Conservation (phyloP, 805 yeast species). For the Kluyveromyces starmeri region DNA sequence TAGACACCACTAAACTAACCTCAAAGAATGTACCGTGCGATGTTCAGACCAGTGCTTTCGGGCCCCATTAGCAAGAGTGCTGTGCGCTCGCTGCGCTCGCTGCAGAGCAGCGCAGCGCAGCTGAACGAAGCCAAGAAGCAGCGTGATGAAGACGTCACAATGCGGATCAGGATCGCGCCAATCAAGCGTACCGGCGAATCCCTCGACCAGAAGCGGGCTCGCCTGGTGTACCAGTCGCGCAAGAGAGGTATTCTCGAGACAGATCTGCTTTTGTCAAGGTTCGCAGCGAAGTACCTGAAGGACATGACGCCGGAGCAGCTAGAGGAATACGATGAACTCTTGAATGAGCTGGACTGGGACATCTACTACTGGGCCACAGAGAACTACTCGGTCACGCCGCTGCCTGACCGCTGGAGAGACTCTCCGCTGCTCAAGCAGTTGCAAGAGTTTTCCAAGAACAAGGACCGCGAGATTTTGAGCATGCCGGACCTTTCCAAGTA, state of each 20-base stretch:
- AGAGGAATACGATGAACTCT: conserved; percentile 73
- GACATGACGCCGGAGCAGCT: conserved; percentile 54
- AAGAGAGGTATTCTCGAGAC: conserved; percentile 94
- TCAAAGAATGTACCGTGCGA: too few relatives aligned
- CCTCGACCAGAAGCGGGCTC: conserved; percentile 68
- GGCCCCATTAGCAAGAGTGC: too few relatives aligned
- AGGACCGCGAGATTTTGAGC: conserved; percentile 61
- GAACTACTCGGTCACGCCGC: conserved; percentile 70
- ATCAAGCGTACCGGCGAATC: conserved; percentile 67
- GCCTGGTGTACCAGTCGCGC: conserved; percentile 82
- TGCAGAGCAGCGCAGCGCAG: not conserved
- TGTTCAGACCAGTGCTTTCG: too few relatives aligned
- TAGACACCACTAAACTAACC: too few relatives aligned
- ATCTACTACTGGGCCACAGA: conserved; percentile 96
- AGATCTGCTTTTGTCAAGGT: conserved; percentile 74
- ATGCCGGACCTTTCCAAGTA: conserved; percentile 63
- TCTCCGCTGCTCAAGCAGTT: conserved; percentile 53
- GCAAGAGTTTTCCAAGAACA: conserved; percentile 67
- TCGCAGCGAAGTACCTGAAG: conserved; percentile 67
- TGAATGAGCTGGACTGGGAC: conserved; percentile 98
- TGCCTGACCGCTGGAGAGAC: conserved; percentile 80
- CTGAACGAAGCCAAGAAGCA: not conserved
- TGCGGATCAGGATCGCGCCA: conserved; percentile 67
- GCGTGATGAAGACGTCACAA: conserved; percentile 29
- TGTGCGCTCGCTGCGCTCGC: too few relatives aligned